Conservation (phyloP, 768 basidiomycete genomes). For the Ramaria rubella region DNA sequence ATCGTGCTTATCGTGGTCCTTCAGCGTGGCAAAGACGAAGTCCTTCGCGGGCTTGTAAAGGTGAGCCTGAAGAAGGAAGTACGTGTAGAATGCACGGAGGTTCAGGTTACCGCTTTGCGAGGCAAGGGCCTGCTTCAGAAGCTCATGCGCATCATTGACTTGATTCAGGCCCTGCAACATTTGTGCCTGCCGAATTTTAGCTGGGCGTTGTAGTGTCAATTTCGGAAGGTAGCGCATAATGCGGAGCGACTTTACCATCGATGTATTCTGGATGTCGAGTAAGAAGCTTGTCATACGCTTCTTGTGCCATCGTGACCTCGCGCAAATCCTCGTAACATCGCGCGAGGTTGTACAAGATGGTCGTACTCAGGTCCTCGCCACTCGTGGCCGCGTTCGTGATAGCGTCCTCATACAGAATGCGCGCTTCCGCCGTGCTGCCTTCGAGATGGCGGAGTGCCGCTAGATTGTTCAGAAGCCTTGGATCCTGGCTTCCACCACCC, state of each 20-base stretch:
- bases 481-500: conserved; percentile 38
- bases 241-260: conserved; percentile 57
- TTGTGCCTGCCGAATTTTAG: conserved; percentile 86
- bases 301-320: conserved; percentile 64
- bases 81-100: conserved; percentile 87
- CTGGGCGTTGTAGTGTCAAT: conserved; percentile 36
- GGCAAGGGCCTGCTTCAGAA: conserved; percentile 82
- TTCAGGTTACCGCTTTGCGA: conserved; percentile 76
- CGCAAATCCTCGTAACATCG: conserved; percentile 85
- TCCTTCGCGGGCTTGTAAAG: conserved; percentile 69
- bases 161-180: conserved; percentile 66
- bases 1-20: conserved; percentile 81
- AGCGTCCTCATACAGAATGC: conserved; percentile 65
- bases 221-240: background rate
- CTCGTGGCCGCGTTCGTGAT: conserved; percentile 50
- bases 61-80: conserved; percentile 82
- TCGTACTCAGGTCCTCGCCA: conserved; percentile 69
- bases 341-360: conserved; percentile 87
- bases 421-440: conserved; percentile 48
- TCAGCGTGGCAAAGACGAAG: conserved; percentile 84
- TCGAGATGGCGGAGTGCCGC: conserved; percentile 71
- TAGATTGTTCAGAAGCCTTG: conserved; percentile 75
- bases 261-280: conserved; percentile 92
- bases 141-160: conserved; percentile 75
- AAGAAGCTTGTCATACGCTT: conserved; percentile 82